These are phyloP conservation scores for Chalciporus chontae DNA, from an alignment of 768 basidiomycete genomes.

Conservation along the genomic window DNA sequence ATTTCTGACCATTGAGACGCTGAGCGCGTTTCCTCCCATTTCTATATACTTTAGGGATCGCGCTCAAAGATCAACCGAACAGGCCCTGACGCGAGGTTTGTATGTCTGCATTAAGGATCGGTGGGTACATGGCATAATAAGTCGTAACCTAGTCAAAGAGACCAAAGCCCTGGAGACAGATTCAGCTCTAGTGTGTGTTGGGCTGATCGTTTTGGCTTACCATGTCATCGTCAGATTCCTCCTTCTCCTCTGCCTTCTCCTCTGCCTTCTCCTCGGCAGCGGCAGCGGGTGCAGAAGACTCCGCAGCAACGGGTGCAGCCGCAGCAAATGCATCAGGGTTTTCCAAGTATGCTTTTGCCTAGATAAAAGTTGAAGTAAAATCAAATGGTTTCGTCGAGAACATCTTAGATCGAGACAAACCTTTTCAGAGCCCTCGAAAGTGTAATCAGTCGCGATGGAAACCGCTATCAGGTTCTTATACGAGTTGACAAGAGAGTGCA, in stretches of 20 bases:
- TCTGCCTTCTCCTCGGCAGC: constrained; percentile 58
- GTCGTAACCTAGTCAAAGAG: constrained; percentile 71
- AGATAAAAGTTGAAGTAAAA: neutral
- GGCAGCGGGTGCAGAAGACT: constrained; percentile 47
- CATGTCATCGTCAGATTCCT: constrained; percentile 88
- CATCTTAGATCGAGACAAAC: constrained; percentile 23
- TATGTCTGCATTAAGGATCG: neutral
- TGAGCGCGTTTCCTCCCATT: neutral
- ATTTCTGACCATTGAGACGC: too few relatives aligned
- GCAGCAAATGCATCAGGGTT: constrained; percentile 84
- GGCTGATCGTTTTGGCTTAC: constrained; percentile 36
- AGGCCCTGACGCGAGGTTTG: neutral
- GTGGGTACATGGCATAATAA: constrained; percentile 14
- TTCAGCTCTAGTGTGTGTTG: neutral
- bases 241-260: constrained; percentile 80
- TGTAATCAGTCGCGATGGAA: constrained; percentile 87
- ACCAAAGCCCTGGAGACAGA: constrained; percentile 73
- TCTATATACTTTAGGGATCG: neutral
- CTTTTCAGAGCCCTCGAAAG: constrained; percentile 89
- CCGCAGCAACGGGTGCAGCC: constrained; percentile 63
- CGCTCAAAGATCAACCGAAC: neutral
- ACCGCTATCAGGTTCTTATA: constrained; percentile 98
- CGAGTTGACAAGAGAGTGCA: constrained; percentile 94
- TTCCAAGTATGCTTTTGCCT: neutral
- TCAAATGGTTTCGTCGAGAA: neutral